A percentile compares a stretch with the other conserved stretches of the same genome.
Conservation (phyloP, 192 early-diverging fungal genomes). For the Podila epicladia region DNA sequence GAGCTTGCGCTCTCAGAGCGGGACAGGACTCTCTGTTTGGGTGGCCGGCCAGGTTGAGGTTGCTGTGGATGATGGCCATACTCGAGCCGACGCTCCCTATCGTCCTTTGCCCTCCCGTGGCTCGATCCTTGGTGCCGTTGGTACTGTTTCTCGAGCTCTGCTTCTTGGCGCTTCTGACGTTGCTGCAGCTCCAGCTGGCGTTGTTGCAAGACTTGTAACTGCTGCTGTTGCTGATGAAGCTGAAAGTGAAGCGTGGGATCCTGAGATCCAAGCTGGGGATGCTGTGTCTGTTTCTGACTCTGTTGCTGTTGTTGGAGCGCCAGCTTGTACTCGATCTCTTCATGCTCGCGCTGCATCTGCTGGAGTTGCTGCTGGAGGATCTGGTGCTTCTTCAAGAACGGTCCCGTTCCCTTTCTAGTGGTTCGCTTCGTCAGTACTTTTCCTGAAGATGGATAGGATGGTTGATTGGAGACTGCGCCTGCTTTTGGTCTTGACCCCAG, state of each 20-base stretch:
- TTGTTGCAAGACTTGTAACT: neutral
- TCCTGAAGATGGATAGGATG: neutral
- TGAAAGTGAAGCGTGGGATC: constrained; percentile 2
- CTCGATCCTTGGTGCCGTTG: constrained; percentile 1
- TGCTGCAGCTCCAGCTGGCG: neutral
- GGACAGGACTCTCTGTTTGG: constrained; percentile 26
- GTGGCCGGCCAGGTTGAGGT: constrained; percentile 20
- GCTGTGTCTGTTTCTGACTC: neutral
- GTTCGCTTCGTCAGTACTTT: constrained; percentile 6
- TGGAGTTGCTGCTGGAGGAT: constrained; percentile 41
- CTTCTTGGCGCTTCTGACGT: constrained; percentile 9
- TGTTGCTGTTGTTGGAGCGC: constrained; percentile 2
- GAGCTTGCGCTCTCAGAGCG: constrained; percentile 21
- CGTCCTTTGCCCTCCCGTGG: neutral
- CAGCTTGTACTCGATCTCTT: constrained; percentile 20
- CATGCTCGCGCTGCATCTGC: constrained; percentile 36
- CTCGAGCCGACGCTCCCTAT: neutral
- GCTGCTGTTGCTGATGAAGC: neutral
- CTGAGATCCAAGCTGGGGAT: neutral
- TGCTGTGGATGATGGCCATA: constrained; percentile 16
- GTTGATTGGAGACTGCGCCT: neutral
- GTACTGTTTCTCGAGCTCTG: constrained; percentile 10
- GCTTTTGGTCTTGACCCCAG: neutral
- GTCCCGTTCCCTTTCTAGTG: constrained; percentile 6
- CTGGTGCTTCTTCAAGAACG: constrained; percentile 43